Percentiles rank a stretch among this genome's conserved stretches.
Conservation (phyloP, 164 flowering plant species). For the Cinnamomum chago region DNA sequence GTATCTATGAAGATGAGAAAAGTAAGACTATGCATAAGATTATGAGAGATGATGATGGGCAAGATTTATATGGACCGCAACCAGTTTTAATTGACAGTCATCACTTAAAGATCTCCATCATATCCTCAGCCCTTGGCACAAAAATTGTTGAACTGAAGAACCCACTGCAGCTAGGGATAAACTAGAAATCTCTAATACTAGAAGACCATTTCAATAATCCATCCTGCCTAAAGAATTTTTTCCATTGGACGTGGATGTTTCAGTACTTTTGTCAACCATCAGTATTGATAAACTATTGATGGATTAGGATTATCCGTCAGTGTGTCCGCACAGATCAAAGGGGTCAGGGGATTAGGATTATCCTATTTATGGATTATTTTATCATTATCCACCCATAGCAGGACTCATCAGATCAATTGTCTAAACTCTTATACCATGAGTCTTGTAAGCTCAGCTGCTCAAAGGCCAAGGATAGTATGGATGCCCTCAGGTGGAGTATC, state of each 20-base stretch:
- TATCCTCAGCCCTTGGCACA: not conserved
- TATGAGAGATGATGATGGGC: too few relatives aligned
- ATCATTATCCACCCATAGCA: not conserved
- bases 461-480: not conserved
- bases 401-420: not conserved
- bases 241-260: not conserved
- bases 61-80: too few relatives aligned
- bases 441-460: not conserved
- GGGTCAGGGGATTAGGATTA: not conserved
- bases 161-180: not conserved
- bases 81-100: too few relatives aligned
- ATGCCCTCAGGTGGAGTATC: not conserved
- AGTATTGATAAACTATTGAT: not conserved
- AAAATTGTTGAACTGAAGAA: not conserved
- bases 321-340: not conserved
- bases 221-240: not conserved
- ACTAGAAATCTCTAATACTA: not conserved
- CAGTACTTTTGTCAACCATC: not conserved
- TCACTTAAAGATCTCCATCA: too few relatives aligned
- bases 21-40: too few relatives aligned
- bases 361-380: not conserved
- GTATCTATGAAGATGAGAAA: too few relatives aligned
- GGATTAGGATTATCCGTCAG: not conserved
- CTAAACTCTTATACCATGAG: not conserved
- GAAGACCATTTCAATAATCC: not conserved